phyloP scores from a whole-genome alignment of 1,139 yeast genomes.

The Yamadazyma triangularis region DNA sequence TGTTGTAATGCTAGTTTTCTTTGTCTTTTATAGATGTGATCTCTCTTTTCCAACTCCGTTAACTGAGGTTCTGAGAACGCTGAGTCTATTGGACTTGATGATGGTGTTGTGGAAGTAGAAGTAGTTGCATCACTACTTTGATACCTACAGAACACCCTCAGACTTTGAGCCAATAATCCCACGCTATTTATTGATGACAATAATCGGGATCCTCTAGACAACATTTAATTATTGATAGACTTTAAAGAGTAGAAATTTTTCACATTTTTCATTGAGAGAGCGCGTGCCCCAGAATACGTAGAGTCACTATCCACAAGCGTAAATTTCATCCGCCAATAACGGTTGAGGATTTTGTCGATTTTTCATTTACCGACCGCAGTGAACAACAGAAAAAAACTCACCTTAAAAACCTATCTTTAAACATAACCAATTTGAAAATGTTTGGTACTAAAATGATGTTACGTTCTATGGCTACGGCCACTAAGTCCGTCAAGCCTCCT shows the following conservation, averaged over 20 bases:
- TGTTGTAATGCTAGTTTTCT: constrained; percentile 66
- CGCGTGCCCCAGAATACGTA: not conserved
- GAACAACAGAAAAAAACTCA: too few relatives aligned
- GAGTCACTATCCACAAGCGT: constrained; percentile 1
- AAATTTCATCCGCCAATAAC: constrained; percentile 11
- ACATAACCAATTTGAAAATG: constrained; percentile 9
- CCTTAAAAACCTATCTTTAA: too few relatives aligned
- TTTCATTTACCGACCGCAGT: too few relatives aligned
- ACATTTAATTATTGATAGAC: too few relatives aligned
- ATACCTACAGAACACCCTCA: not conserved
- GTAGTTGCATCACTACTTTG: not conserved
- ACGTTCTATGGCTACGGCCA: constrained; percentile 69
- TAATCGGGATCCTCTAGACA: too few relatives aligned
- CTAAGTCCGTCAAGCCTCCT: constrained; percentile 71
- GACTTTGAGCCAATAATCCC: too few relatives aligned
- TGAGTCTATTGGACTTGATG: too few relatives aligned
- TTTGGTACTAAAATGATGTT: constrained; percentile 66
- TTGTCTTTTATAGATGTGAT: constrained; percentile 66
- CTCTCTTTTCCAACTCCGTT: constrained; percentile 79
- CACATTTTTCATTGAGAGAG: not conserved
- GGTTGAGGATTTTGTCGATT: constrained; percentile 2
- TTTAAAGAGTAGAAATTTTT: too few relatives aligned
- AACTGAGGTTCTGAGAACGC: constrained; percentile 37
- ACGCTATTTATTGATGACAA: too few relatives aligned
- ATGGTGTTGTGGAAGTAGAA: constrained; percentile 7